Evolutionary conservation across 2,329 filamentous ascomycete genomes (phyloP), one percentile per base, ranked within the genome.

Genomic region (Exophiala bonariae): DNA sequence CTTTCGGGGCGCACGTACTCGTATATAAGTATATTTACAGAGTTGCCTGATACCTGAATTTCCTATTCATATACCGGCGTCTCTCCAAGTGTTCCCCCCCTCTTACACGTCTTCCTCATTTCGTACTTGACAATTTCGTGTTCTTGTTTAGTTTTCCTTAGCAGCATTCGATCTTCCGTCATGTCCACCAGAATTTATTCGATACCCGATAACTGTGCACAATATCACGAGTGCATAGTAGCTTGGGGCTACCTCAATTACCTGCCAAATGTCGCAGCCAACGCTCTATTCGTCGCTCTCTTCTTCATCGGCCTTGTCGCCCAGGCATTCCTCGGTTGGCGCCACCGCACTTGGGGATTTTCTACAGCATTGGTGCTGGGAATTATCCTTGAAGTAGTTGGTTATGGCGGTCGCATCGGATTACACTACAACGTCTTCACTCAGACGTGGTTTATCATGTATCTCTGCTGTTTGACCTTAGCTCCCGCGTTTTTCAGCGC

Each of bases 341-440:
- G 40, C 17, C 30, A 33, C 23, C 40, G 40, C 18, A 34, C 40
- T 19, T 43, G 40, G 40, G 30, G 26, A 5, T 83, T 80, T 64
- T 69, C 68, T 44, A 53, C 76, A 17, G 73, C 75, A 35, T 75
- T 85, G 66, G 44, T 69, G 1, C 63, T 76, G 0, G 82, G 82
- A 5, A 69, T 78, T 14, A 44, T 75, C 30, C 68, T 72, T 19
- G 82, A 85, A 63, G 63, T 82, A 10, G 53, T 82, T 17, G 82
- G 82, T 5, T 85, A 86, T 53, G 64, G 62, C 1, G 82, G 78
- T 2, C 73, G 83, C 10, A 66, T 85, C 19, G 66, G 76, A 55
- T 75, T 79, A 59, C 75, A 73, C 58, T 38, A 73, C 22, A 75
- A 85, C 17, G 22, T 44, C 28, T 44, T 43, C 19, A 44, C 13